Evolutionary conservation across 495 filamentous ascomycete species (phyloP), one percentile per base, ranked within the genome.

Genomic region (Chaetomidium leptoderma): DNA sequence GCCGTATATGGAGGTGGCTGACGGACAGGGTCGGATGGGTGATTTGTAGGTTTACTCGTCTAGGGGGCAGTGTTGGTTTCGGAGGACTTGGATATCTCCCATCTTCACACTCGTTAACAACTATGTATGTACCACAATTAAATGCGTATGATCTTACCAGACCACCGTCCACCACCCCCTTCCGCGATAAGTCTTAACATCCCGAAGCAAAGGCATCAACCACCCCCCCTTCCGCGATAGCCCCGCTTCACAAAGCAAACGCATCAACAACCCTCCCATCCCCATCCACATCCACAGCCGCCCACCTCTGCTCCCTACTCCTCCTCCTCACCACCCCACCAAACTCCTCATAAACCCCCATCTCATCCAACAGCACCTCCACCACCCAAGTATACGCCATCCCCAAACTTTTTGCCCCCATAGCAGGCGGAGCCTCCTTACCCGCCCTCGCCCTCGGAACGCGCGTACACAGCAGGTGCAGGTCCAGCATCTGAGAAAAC

Each of bases 321-420:
- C 57, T 65, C 39, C 72, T 58, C 8, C 33, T 13, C 47, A 17
- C 37, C 59, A 17, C 3, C 58, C 59, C 40, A 45, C 27, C 40
- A n/a, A n/a, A 13, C 23, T 47, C 26, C n/a, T 55, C 46, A 59
- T 61, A 73, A 13, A 68, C 59, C 23, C 74, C 74, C 8, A 72
- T 19, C 60, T 75, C 72, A 52, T 79, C 76, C 4, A 76, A 43
- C 59, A 79, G 42, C n/a, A 75, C 70, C 65, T 79, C 75, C 14
- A 77, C 69, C 8, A 71, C 67, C 74, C 75, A 77, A 6, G 59
- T 29, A 29, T 57, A 66, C 21, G 2, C 43, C 43, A 9, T 14
- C 45, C 53, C 33, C 40, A n/a, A 42, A 30, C 3, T 10, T 7
- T 26, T 23, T 2, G 52, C 48, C 24, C 54, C 26, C 36, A 61